These are phyloP conservation scores for Tagetes erecta DNA, from an alignment of 129 eudicot species.

Conservation along the genomic window DNA sequence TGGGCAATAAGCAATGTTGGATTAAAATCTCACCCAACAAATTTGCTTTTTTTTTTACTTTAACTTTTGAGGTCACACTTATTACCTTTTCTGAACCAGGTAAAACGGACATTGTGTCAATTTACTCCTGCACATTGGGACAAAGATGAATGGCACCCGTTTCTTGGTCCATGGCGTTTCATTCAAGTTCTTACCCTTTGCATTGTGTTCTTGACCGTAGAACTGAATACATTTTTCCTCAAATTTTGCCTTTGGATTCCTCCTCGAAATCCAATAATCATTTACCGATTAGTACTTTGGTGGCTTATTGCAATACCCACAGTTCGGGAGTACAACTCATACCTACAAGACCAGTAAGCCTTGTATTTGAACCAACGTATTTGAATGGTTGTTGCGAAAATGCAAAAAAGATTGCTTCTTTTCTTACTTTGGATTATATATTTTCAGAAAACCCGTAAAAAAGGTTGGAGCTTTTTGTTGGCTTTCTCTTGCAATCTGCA, in stretches of 20 bases:
- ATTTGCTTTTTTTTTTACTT: background rate
- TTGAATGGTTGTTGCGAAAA: slow-evolving; percentile 5
- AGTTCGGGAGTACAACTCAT: slow-evolving; percentile 89
- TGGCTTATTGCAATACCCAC: slow-evolving; percentile 97
- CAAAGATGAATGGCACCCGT: slow-evolving; percentile 99
- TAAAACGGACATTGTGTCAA: slow-evolving; percentile 87
- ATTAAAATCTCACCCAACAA: background rate
- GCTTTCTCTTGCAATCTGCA: slow-evolving; percentile 97
- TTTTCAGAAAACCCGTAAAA: slow-evolving; percentile 74
- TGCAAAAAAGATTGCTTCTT: background rate
- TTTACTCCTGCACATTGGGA: slow-evolving; percentile 99
- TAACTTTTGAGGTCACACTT: slow-evolving; percentile 11
- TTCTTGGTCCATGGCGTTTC: slow-evolving; percentile 91
- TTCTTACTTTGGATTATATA: slow-evolving; percentile 15
- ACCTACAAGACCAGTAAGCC: slow-evolving; percentile 82
- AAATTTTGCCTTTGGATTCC: slow-evolving; percentile 99
- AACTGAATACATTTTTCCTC: slow-evolving; percentile 89
- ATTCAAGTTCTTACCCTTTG: slow-evolving; percentile 88
- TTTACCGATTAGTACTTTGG: slow-evolving; percentile 86
- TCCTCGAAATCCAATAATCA: slow-evolving; percentile 79
- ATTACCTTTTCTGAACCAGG: slow-evolving; percentile 37
- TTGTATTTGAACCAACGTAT: background rate
- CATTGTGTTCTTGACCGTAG: slow-evolving; percentile 80
- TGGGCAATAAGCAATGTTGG: background rate
- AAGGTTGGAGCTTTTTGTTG: slow-evolving; percentile 96